These are phyloP conservation scores for Ustulina deusta DNA, from an alignment of 2,329 filamentous ascomycete genomes.

Conservation along the genomic window DNA sequence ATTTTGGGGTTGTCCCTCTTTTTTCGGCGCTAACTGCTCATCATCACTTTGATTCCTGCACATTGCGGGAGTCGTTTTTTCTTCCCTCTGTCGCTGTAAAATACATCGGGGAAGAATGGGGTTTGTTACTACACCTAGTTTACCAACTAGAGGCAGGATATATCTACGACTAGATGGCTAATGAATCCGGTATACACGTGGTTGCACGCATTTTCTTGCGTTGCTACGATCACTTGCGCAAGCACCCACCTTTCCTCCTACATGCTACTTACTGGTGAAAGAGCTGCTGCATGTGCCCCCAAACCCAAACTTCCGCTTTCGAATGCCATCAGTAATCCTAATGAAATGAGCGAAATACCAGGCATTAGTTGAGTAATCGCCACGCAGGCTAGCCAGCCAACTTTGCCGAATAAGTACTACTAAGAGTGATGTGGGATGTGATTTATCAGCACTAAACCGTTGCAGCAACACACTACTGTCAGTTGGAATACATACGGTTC, in stretches of 20 bases:
- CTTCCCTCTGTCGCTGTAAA: background rate
- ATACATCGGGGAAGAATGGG: slow-evolving; percentile 15
- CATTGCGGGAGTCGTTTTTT: background rate
- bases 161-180: slow-evolving; percentile 11
- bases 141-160: slow-evolving; percentile 19
- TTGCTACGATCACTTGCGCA: slow-evolving; percentile 11
- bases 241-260: background rate
- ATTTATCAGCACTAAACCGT: slow-evolving; percentile 11
- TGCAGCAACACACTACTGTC: background rate
- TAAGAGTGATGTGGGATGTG: slow-evolving; percentile 5
- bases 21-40: slow-evolving; percentile 3
- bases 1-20: background rate
- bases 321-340: background rate
- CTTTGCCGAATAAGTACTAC: background rate
- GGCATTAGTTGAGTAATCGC: slow-evolving; percentile 2
- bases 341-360: background rate
- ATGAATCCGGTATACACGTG: slow-evolving; percentile 12
- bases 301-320: background rate
- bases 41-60: slow-evolving; percentile 9
- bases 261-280: too few species aligned
- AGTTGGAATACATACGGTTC: background rate
- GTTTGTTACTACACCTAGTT: background rate
- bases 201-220: slow-evolving; percentile 12
- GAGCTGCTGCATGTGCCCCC: too few species aligned
- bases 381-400: background rate